phyloP scores from a whole-genome alignment of 805 yeast genomes.

The Nakazawaea sp. region DNA sequence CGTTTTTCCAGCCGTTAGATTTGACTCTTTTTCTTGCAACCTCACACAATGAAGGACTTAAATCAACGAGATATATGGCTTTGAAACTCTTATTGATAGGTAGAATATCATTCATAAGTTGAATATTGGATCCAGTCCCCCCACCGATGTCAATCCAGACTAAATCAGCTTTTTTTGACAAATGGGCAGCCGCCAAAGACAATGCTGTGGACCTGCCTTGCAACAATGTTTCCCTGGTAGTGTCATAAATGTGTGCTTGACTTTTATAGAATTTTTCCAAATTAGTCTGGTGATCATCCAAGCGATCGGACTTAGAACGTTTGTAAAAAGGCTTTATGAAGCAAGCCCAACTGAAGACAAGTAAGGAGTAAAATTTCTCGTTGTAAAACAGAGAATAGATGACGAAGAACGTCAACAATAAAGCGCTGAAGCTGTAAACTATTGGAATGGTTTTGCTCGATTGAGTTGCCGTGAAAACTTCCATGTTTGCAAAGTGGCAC shows the following conservation, averaged over 20 bases:
- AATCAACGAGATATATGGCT: constrained; percentile 66
- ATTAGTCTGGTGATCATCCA: constrained; percentile 45
- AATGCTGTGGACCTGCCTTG: constrained; percentile 68
- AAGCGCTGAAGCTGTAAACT: too few relatives aligned
- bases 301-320: constrained; percentile 22
- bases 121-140: constrained; percentile 81
- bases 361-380: constrained; percentile 11
- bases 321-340: constrained; percentile 50
- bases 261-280: constrained; percentile 67
- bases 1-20: constrained; percentile 45
- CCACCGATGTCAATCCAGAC: constrained; percentile 84
- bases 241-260: constrained; percentile 73
- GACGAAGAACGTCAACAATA: background rate
- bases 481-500: background rate
- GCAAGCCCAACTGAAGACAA: constrained; percentile 39
- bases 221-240: constrained; percentile 57
- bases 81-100: constrained; percentile 44
- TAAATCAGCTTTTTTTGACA: constrained; percentile 34
- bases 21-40: constrained; percentile 58
- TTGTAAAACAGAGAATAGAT: background rate
- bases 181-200: constrained; percentile 51
- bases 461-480: too few relatives aligned
- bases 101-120: constrained; percentile 56
- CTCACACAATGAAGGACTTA: constrained; percentile 70
- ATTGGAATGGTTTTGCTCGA: too few relatives aligned